These are phyloP conservation scores for Citrus medica DNA, from an alignment of 345 rosid species.

Conservation along the genomic window DNA sequence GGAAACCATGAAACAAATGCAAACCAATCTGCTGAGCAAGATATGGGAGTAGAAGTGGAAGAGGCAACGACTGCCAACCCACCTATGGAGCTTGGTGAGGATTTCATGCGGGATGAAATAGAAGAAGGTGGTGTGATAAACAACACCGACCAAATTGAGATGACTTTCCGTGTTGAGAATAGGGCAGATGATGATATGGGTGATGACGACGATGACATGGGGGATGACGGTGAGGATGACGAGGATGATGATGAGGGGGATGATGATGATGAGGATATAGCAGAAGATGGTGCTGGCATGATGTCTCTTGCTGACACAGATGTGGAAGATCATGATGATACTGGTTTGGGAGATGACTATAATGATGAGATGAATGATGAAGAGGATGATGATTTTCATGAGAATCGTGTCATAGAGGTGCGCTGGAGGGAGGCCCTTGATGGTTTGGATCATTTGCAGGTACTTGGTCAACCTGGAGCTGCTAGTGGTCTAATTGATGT, in stretches of 20 bases:
- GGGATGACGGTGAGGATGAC: slow-evolving; percentile 89
- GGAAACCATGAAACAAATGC: slow-evolving; percentile 44
- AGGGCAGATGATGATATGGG: slow-evolving; percentile 83
- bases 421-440: slow-evolving; percentile 97
- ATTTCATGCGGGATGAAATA: slow-evolving; percentile 79
- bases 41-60: slow-evolving; percentile 68
- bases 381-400: slow-evolving; percentile 93
- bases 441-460: slow-evolving; percentile 90
- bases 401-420: slow-evolving; percentile 83
- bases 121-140: slow-evolving; percentile 63
- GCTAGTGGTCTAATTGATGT: slow-evolving; percentile 72
- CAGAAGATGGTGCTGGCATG: slow-evolving; percentile 93
- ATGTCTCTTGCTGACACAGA: slow-evolving; percentile 95
- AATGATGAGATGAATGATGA: slow-evolving; percentile 96
- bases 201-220: slow-evolving; percentile 95
- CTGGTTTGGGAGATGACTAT: slow-evolving; percentile 86
- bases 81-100: slow-evolving; percentile 62
- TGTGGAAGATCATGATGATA: slow-evolving; percentile 91
- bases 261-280: slow-evolving; percentile 89
- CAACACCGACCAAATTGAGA: slow-evolving; percentile 66
- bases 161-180: slow-evolving; percentile 75
- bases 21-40: slow-evolving; percentile 49
- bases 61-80: slow-evolving; percentile 55
- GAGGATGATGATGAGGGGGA: slow-evolving; percentile 88
- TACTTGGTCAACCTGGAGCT: slow-evolving; percentile 82